Base-by-base conservation (phyloP, 2,329 filamentous ascomycete species). In the Colletotrichum sp. region DNA sequence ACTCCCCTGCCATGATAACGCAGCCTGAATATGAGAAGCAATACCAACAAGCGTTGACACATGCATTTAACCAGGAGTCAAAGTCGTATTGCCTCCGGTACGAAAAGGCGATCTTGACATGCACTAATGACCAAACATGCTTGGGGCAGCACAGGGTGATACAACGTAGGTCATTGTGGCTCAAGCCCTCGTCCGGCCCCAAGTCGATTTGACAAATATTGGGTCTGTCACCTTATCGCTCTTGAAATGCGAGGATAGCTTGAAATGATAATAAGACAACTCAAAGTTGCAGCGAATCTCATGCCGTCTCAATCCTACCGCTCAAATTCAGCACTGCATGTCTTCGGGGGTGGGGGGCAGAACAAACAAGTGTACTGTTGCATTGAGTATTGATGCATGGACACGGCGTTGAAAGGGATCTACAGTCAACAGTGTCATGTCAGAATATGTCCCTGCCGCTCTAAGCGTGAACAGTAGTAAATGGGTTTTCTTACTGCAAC, bases 1-100 rank as follows among this genome's bases (percentile, higher is more conserved):
- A 48, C 6, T 22, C 19, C 11, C 2, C n/a, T 22, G n/a, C 2
- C n/a, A 48, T 13, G 11, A 13, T 48, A 48, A 22, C 8, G 44
- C 44, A 13, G n/a, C 19, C 2, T 22, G 11, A 22, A 13, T n/a
- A 48, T 13, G n/a, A 22, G 11, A 48, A 48, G 15, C 1, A 12
- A 22, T n/a, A 13, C 11, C n/a, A 13, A 0, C 44, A 48, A 48
- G 9, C 44, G 3, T 6, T 48, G 19, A 22, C 6, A 48, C n/a
- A 22, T 22, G n/a, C n/a, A 48, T 48, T 6, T 22, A 4, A 48
- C 44, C 44, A 22, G n/a, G 44, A 48, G n/a, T 22, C 8, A 2
- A 13, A 12, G 0, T 19, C n/a, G 3, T n/a, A 13, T n/a, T 6
- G 6, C 3, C 44, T 22, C n/a, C 44, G 0, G 11, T 5, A 22